phyloP scores from a whole-genome alignment of 106 monocot genomes.

The Dendrobium officinale region DNA sequence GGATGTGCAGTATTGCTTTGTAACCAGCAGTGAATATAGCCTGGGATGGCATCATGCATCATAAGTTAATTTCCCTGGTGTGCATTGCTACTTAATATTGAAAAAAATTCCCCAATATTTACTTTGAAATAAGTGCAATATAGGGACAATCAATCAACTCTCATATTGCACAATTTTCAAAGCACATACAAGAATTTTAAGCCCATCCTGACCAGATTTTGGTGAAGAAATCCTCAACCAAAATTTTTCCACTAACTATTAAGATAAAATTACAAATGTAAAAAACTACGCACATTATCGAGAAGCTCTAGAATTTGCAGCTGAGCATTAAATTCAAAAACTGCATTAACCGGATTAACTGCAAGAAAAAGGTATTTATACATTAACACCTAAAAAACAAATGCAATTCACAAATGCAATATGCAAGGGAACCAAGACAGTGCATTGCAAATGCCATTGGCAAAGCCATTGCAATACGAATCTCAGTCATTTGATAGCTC shows the following conservation, averaged over 20 bases:
- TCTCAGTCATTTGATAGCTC: too few relatives aligned
- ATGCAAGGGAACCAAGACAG: neutral
- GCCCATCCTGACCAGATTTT: too few relatives aligned
- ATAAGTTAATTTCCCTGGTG: neutral
- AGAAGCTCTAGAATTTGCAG: constrained; percentile 90
- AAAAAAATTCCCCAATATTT: too few relatives aligned
- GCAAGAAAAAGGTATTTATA: constrained; percentile 13
- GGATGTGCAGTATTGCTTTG: constrained; percentile 90
- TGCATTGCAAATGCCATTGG: neutral
- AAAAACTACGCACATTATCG: constrained; percentile 66
- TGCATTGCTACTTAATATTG: neutral
- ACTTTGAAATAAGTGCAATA: too few relatives aligned
- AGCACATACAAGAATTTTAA: neutral
- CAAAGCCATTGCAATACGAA: too few relatives aligned
- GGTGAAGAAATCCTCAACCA: too few relatives aligned
- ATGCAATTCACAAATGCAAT: neutral
- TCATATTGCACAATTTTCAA: too few relatives aligned
- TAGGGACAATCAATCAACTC: too few relatives aligned
- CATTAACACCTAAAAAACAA: neutral
- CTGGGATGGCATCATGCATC: constrained; percentile 22
- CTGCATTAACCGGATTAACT: constrained; percentile 57
- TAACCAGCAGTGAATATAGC: constrained; percentile 98
- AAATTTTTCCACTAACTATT: too few relatives aligned
- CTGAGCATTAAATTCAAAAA: constrained; percentile 82
- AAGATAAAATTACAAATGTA: too few relatives aligned